Base-by-base conservation (phyloP, 495 filamentous ascomycete species). In the Penicillium cinerascens region DNA sequence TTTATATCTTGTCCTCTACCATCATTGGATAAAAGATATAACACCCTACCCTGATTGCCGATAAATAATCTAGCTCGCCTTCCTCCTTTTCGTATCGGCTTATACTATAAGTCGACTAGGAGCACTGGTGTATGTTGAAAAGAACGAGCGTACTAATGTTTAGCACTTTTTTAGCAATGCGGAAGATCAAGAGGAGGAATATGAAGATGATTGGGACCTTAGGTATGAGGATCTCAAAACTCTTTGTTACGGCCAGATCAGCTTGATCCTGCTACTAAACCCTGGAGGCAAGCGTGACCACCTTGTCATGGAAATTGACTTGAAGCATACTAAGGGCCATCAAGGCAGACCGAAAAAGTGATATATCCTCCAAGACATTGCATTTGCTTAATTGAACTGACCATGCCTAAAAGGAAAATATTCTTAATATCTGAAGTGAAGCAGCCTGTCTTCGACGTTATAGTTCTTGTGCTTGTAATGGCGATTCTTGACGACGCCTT, bases 181-280 rank as follows among this genome's bases (percentile, higher is more conserved):
- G 17, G 39, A 17, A 18, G 42, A 54, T 47, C 3, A 33, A 41
- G 21, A 49, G 9, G n/a, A 37, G n/a, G 20, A 35, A 18, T 0
- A 36, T 27, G 4, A 46, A 39, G 45, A 54, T 17, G n/a, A 54
- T 39, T 46, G 6, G 43, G 38, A 54, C 27, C 35, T 43, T 6
- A 54, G 43, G 25, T 7, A 49, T 7, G 41, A 57, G 16, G 37
- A 55, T 35, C 40, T 56, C 13, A 56, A 58, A 43, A 57, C 46
- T n/a, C 39, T 59, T 22, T 59, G 47, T 36, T 59, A 59, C 35
- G 23, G 36, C 21, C 15, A 59, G 15, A 47, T 59, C n/a, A 59
- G 43, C 21, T 49, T 59, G 20, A 26, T 56, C 39, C 22, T 58
- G 9, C 42, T 56, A 16, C 56, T 41, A 7, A 59, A 58, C 17